Conservation (phyloP, 257 asterid species). For the Nicotiana otophora region DNA sequence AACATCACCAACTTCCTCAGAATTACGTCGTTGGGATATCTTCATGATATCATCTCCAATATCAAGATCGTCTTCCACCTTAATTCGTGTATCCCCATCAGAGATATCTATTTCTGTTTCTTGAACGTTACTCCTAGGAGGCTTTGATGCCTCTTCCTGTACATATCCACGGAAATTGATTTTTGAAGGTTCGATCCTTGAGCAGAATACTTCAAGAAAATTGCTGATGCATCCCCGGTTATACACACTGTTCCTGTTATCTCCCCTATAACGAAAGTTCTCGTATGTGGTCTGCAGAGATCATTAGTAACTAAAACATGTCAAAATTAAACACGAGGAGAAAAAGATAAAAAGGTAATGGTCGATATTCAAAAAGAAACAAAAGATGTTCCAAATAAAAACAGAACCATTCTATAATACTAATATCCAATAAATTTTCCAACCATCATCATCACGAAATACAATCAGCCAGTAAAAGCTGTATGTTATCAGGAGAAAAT, state of each 20-base stretch:
- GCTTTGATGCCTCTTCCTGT: slow-evolving; percentile 17
- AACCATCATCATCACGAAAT: not conserved
- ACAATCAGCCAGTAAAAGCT: not conserved
- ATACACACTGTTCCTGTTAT: slow-evolving; percentile 26
- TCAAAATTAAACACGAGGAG: not conserved
- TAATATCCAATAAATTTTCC: not conserved
- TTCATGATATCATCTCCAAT: slow-evolving; percentile 38
- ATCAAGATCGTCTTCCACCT: slow-evolving; percentile 42
- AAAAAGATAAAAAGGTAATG: not conserved
- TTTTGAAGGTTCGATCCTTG: slow-evolving; percentile 24
- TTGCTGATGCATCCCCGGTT: slow-evolving; percentile 30
- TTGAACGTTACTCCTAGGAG: slow-evolving; percentile 11
- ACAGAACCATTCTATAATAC: not conserved
- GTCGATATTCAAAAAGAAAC: not conserved
- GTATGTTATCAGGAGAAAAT: not conserved
- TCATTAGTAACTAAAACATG: not conserved
- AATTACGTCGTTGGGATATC: slow-evolving; percentile 31
- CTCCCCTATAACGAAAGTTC: slow-evolving; percentile 41
- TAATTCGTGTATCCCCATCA: slow-evolving; percentile 22
- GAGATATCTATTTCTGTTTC: slow-evolving; percentile 1
- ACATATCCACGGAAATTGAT: slow-evolving; percentile 26
- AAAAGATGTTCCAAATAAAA: not conserved
- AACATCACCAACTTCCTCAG: slow-evolving; percentile 18
- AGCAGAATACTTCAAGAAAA: slow-evolving; percentile 35
- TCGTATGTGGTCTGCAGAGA: slow-evolving; percentile 63